These are phyloP conservation scores for Aspergillus proliferans DNA, from an alignment of 2,329 filamentous ascomycete genomes.

Conservation along the genomic window DNA sequence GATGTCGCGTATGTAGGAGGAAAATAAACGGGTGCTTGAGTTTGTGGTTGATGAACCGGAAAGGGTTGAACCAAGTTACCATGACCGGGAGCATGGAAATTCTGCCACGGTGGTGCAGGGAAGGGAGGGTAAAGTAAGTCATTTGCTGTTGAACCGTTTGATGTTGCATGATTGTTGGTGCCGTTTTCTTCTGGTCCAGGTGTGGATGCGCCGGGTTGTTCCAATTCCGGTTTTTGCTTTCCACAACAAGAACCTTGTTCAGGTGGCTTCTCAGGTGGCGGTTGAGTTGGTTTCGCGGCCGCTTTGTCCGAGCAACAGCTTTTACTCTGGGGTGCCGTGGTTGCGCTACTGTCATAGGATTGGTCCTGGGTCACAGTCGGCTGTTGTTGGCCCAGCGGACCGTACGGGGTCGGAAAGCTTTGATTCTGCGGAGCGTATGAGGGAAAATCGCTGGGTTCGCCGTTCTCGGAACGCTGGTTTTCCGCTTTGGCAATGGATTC, in stretches of 20 bases:
- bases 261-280: conserved; percentile 2
- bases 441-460: conserved; percentile 4
- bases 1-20: conserved; percentile 10
- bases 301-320: conserved; percentile 21
- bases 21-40: conserved; percentile 9
- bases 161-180: conserved; percentile 3
- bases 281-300: neutral
- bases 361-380: neutral
- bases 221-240: conserved; percentile 6
- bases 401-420: neutral
- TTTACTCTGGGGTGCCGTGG: conserved; percentile 1
- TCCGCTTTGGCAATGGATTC: conserved; percentile 20
- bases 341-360: neutral
- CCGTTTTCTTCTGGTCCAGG: neutral
- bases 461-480: conserved; percentile 17
- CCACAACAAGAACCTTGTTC: conserved; percentile 25
- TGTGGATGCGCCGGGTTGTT: conserved; percentile 1
- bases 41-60: conserved; percentile 6
- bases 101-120: conserved; percentile 16
- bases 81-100: conserved; percentile 10
- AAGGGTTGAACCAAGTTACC: conserved; percentile 12
- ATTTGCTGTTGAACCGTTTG: conserved; percentile 4
- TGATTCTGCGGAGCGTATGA: conserved; percentile 7
- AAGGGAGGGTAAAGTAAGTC: conserved; percentile 11
- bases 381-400: neutral